These are phyloP conservation scores for Rosa persica DNA, from an alignment of 306 rosid genomes.

Conservation along the genomic window DNA sequence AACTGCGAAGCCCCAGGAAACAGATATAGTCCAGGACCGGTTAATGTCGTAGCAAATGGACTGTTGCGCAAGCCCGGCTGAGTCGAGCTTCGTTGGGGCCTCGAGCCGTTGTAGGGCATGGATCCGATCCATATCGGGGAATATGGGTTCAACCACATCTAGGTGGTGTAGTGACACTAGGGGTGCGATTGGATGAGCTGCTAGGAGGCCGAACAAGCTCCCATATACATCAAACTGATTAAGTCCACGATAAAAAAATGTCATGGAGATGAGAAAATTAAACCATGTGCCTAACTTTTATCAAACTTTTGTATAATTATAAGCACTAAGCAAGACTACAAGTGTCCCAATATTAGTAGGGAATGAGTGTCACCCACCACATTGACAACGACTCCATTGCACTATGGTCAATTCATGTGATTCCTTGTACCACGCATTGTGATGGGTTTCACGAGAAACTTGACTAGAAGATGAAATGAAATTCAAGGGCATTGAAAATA, in stretches of 20 bases:
- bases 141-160: slow-evolving; percentile 68
- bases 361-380: slow-evolving; percentile 1
- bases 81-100: slow-evolving; percentile 48
- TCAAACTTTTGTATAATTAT: neutral
- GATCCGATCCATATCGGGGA: slow-evolving; percentile 49
- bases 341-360: neutral
- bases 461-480: neutral
- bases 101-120: slow-evolving; percentile 50
- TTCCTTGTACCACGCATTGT: neutral
- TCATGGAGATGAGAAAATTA: neutral
- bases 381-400: neutral
- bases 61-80: slow-evolving; percentile 61
- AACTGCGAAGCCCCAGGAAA: slow-evolving; percentile 73
- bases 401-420: slow-evolving; percentile 7
- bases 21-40: slow-evolving; percentile 61
- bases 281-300: neutral
- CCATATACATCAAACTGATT: slow-evolving; percentile 72
- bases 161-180: slow-evolving; percentile 73
- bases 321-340: neutral
- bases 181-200: slow-evolving; percentile 74
- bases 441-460: neutral
- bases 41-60: slow-evolving; percentile 70
- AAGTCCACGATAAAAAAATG: neutral
- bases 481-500: neutral
- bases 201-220: slow-evolving; percentile 62